These are phyloP conservation scores for Luffa acutangula DNA, from an alignment of 306 rosid genomes.

Conservation along the genomic window DNA sequence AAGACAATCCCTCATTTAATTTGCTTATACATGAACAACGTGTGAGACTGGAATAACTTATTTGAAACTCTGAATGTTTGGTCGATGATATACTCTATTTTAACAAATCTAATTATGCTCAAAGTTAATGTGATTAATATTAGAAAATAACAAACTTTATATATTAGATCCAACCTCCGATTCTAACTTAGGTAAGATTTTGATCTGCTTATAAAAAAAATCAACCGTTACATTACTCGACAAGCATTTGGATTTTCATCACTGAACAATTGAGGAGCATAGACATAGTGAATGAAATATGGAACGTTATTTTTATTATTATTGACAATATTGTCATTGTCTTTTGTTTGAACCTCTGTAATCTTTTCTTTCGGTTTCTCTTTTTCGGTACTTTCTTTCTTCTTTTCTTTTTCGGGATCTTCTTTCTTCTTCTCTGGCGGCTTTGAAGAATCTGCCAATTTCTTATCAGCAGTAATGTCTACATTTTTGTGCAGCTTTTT, in stretches of 20 bases:
- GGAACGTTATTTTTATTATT: constrained; percentile 23
- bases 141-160: no score
- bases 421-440: neutral
- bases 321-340: neutral
- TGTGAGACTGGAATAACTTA: no score
- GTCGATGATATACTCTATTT: no score
- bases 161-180: no score
- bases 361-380: constrained; percentile 10
- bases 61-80: no score
- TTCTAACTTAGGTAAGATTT: no score
- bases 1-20: no score
- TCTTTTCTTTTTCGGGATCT: neutral
- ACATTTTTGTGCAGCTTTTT: constrained; percentile 55
- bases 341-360: constrained; percentile 36
- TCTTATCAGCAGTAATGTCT: constrained; percentile 36
- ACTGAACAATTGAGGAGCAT: constrained; percentile 64
- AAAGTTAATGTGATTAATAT: no score
- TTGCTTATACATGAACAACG: no score
- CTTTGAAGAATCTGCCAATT: constrained; percentile 8
- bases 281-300: constrained; percentile 63
- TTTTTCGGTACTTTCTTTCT: neutral
- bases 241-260: constrained; percentile 93
- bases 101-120: no score
- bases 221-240: constrained; percentile 16
- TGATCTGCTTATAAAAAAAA: no score